Percentiles rank a stretch among this genome's conserved stretches.
These are phyloP conservation scores for Trichoderma parareesei DNA, from an alignment of 495 filamentous ascomycete species.

Conservation along the genomic window DNA sequence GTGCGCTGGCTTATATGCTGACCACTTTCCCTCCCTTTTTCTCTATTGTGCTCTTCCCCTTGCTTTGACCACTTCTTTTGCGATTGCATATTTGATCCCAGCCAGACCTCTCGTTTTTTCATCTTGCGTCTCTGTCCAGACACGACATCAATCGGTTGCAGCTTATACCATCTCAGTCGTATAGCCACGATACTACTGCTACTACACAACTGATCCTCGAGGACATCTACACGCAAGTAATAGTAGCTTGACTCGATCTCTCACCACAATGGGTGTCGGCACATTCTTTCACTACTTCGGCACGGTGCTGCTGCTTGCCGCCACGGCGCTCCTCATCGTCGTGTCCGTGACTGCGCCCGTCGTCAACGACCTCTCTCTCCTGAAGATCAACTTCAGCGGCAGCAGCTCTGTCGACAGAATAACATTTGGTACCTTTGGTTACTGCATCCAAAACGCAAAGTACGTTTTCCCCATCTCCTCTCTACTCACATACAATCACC, in stretches of 20 bases:
- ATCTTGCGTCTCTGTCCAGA: background rate
- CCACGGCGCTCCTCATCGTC: constrained; percentile 47
- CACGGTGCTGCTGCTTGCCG: constrained; percentile 48
- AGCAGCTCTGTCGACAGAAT: constrained; percentile 19
- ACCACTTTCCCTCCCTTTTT: constrained; percentile 8
- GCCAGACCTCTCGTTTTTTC: constrained; percentile 4
- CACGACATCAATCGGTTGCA: background rate
- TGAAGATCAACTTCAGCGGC: constrained; percentile 40
- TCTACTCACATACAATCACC: background rate
- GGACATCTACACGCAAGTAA: background rate
- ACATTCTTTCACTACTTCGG: constrained; percentile 48
- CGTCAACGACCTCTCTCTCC: constrained; percentile 40
- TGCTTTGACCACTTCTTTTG: background rate
- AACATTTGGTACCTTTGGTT: constrained; percentile 52
- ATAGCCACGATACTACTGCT: background rate
- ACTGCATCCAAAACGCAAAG: constrained; percentile 31
- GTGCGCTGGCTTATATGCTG: constrained; percentile 11
- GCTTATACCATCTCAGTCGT: background rate
- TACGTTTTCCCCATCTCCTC: background rate
- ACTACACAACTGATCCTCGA: background rate
- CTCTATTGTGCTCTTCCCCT: too few species aligned
- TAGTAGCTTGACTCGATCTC: background rate
- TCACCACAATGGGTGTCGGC: constrained; percentile 35
- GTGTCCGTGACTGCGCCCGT: constrained; percentile 52
- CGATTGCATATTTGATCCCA: background rate